Conservation (phyloP, 2,329 filamentous ascomycete genomes). For the Lasiodiplodia hormozganensis region DNA sequence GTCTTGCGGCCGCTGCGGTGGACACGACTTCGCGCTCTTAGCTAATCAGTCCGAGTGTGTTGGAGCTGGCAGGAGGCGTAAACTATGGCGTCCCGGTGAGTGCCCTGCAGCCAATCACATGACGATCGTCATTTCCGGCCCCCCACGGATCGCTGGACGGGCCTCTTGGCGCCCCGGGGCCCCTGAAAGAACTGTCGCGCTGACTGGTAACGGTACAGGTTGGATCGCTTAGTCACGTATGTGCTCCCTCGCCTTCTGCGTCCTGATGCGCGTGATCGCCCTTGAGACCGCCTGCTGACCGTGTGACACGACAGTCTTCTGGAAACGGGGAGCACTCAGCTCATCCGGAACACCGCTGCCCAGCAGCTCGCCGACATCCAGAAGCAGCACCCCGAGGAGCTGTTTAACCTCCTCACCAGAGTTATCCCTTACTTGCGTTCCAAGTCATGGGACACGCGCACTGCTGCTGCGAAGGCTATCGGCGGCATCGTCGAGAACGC, state of each 20-base stretch:
- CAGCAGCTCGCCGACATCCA: conserved; percentile 97
- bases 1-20: conserved; percentile 18
- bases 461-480: conserved; percentile 90
- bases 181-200: conserved; percentile 15
- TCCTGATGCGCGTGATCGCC: conserved; percentile 21
- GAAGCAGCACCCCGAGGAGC: conserved; percentile 95
- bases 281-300: conserved; percentile 17
- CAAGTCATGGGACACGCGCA: conserved; percentile 96
- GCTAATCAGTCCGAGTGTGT: conserved; percentile 21
- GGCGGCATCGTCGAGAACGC: conserved; percentile 94
- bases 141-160: conserved; percentile 27
- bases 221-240: conserved; percentile 49
- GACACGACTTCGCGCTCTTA: conserved; percentile 26
- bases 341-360: conserved; percentile 96
- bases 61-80: conserved; percentile 27
- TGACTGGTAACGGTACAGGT: conserved; percentile 37
- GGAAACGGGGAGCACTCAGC: conserved; percentile 93
- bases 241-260: conserved; percentile 27
- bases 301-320: conserved; percentile 69
- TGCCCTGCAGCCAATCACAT: conserved; percentile 30
- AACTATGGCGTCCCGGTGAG: conserved; percentile 30
- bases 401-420: conserved; percentile 91
- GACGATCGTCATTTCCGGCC: conserved; percentile 29
- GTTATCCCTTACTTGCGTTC: conserved; percentile 95
- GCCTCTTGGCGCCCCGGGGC: conserved; percentile 27